A percentile compares a stretch with the other conserved stretches of the same genome.
These are phyloP conservation scores for Camelina hispida DNA, from an alignment of 345 rosid species.

Conservation along the genomic window DNA sequence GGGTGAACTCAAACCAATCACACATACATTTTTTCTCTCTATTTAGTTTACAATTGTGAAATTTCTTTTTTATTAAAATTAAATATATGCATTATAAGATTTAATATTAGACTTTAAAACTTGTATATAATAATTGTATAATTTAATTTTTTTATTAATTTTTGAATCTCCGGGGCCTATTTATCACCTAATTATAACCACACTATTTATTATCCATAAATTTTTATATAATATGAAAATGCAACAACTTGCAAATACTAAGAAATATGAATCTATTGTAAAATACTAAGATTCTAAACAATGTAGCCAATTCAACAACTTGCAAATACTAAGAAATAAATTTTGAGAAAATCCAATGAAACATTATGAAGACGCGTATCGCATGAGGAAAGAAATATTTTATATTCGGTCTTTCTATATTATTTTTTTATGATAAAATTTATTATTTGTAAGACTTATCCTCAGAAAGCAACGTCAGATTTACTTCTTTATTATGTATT, in stretches of 20 bases:
- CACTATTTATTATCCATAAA: not conserved
- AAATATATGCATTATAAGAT: not conserved
- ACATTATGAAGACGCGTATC: not conserved
- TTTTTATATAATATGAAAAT: not conserved
- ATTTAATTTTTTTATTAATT: not conserved
- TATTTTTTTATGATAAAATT: not conserved
- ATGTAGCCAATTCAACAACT: not conserved
- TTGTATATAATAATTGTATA: not conserved
- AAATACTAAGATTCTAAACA: not conserved
- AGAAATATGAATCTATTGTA: not conserved
- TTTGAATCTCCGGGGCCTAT: no score
- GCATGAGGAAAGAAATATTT: not conserved
- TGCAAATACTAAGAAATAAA: not conserved
- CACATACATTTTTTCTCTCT: not conserved
- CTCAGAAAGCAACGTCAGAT: no score
- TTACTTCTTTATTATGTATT: no score
- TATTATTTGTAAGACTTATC: no score
- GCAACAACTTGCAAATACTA: no score
- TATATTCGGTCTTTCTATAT: not conserved
- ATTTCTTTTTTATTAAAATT: no score
- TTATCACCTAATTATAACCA: not conserved
- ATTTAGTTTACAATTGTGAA: not conserved
- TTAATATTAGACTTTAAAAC: not conserved
- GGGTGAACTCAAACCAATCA: not conserved
- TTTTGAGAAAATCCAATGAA: no score